phyloP scores from a whole-genome alignment of 805 yeast genomes.

The Kluyveromyces wickerhamii region DNA sequence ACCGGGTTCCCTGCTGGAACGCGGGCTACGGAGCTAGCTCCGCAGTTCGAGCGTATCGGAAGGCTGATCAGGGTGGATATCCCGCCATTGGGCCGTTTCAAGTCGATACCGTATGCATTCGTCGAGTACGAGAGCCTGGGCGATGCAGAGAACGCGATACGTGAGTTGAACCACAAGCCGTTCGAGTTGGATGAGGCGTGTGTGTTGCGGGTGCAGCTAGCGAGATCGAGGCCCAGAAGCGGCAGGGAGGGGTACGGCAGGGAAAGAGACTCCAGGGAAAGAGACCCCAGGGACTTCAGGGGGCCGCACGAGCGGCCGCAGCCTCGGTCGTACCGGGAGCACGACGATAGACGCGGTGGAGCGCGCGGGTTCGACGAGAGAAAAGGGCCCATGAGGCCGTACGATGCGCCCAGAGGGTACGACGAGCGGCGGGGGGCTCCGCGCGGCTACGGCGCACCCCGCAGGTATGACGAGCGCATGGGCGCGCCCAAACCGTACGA shows the following conservation, averaged over 20 bases:
- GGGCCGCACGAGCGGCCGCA: constrained; percentile 1
- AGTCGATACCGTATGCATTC: constrained; percentile 55
- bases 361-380: constrained; percentile 1
- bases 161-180: constrained; percentile 37
- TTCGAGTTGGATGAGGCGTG: constrained; percentile 34
- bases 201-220: constrained; percentile 46
- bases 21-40: constrained; percentile 50
- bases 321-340: constrained; percentile 5
- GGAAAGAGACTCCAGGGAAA: constrained; percentile 4
- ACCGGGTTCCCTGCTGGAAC: constrained; percentile 46
- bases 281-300: constrained; percentile 2
- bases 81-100: constrained; percentile 54
- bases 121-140: constrained; percentile 47
- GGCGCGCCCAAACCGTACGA: constrained; percentile 5
- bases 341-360: constrained; percentile 2
- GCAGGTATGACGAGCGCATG: constrained; percentile 5
- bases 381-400: constrained; percentile 1
- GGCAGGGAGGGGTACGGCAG: not conserved
- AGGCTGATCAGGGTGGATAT: constrained; percentile 50
- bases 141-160: constrained; percentile 49
- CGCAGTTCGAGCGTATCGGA: constrained; percentile 53
- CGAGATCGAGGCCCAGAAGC: constrained; percentile 32
- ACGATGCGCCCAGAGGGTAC: constrained; percentile 1
- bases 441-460: not conserved
- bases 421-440: constrained; percentile 2